A percentile compares a stretch with the other conserved stretches of the same genome.
phyloP scores from a whole-genome alignment of 2,329 filamentous ascomycete genomes.

The Fusarium sp. region DNA sequence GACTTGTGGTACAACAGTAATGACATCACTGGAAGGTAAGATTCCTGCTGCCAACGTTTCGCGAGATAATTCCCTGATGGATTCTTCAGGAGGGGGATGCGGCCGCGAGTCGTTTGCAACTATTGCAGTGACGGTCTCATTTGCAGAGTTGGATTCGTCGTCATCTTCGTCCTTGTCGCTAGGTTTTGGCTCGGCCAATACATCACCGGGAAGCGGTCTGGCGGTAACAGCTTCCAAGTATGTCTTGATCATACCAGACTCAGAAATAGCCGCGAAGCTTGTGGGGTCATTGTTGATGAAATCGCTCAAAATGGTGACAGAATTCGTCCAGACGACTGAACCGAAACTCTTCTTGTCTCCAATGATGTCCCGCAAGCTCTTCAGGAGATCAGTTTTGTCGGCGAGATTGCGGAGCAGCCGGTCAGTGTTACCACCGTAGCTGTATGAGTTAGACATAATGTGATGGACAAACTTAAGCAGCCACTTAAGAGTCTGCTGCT shows the following conservation, averaged over 20 bases:
- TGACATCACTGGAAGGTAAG: constrained; percentile 87
- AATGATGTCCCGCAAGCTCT: constrained; percentile 82
- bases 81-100: constrained; percentile 64
- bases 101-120: constrained; percentile 53
- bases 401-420: constrained; percentile 91
- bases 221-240: constrained; percentile 85
- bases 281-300: constrained; percentile 99
- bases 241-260: constrained; percentile 88
- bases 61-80: constrained; percentile 57
- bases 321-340: constrained; percentile 94
- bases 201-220: constrained; percentile 52
- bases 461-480: constrained; percentile 96
- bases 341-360: constrained; percentile 83
- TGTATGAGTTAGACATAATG: constrained; percentile 83
- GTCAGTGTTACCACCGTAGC: constrained; percentile 82
- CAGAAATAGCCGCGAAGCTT: constrained; percentile 94
- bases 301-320: constrained; percentile 89
- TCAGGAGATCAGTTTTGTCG: constrained; percentile 87
- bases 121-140: constrained; percentile 53
- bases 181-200: constrained; percentile 45
- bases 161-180: constrained; percentile 47
- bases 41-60: constrained; percentile 74
- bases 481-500: constrained; percentile 93
- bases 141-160: constrained; percentile 51
- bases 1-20: constrained; percentile 85